Conservation (phyloP, 2,329 filamentous ascomycete genomes). For the Chaetomiaceae sp. region DNA sequence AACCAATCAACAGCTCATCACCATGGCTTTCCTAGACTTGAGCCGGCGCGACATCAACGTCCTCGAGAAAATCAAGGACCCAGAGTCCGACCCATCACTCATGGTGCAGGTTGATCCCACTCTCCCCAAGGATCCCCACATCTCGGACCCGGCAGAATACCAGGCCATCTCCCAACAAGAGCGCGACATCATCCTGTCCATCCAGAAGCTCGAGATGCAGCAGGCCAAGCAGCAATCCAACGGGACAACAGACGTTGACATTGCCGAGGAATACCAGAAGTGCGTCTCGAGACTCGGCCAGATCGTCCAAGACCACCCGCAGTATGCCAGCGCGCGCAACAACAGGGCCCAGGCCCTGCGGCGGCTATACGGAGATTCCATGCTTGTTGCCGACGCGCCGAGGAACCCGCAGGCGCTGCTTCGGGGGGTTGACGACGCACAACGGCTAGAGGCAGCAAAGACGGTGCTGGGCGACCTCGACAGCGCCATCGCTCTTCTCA, state of each 20-base stretch:
- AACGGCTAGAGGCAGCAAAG: constrained; percentile 37
- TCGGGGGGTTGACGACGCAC: constrained; percentile 32
- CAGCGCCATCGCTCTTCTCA: constrained; percentile 53
- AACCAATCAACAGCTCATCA: neutral
- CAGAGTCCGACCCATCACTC: constrained; percentile 54
- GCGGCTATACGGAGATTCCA: constrained; percentile 56
- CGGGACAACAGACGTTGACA: constrained; percentile 31
- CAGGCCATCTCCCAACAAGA: constrained; percentile 47
- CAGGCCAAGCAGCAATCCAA: constrained; percentile 39
- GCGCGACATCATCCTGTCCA: constrained; percentile 47
- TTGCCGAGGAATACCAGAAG: constrained; percentile 42
- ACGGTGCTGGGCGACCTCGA: constrained; percentile 51
- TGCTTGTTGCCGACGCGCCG: constrained; percentile 42
- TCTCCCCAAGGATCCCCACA: constrained; percentile 53
- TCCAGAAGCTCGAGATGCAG: constrained; percentile 53
- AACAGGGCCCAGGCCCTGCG: constrained; percentile 67
- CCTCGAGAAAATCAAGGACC: constrained; percentile 63
- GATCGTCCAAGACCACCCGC: constrained; percentile 54
- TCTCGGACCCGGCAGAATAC: constrained; percentile 48
- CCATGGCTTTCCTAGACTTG: constrained; percentile 47
- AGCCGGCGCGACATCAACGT: constrained; percentile 57
- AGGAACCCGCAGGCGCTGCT: constrained; percentile 40
- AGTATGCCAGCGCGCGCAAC: constrained; percentile 68
- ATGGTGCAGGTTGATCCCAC: constrained; percentile 50
- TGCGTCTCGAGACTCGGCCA: constrained; percentile 47